Evolutionary conservation across 2,329 filamentous ascomycete species (phyloP), one percentile per base, ranked within the genome.

Genomic region (Botrytis hyacinthi): DNA sequence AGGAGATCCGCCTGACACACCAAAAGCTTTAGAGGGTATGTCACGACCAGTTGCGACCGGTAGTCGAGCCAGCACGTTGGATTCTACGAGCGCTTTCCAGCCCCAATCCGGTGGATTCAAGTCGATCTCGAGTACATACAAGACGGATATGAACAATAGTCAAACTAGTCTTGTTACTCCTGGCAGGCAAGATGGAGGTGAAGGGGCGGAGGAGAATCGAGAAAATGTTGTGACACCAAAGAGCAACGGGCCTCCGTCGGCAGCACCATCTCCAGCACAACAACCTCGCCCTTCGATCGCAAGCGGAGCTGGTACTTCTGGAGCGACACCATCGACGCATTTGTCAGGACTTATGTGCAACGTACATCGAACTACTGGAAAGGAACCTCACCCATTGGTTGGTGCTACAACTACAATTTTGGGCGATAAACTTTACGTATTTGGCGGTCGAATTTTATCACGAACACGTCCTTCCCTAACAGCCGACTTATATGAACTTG

Each of bases 371-470:
- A 98, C 96, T 1, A 98, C 95, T 0, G 96, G 96, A 51, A 90
- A 91, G 75, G 95, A 98, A 80, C 96, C 96, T 4, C 94, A 93
- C 79, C 93, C 96, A 4, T 85, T 98, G 3, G 96, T 99, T 0
- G 96, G 96, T 46, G 95, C 96, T 8, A 98, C 96, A 0, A 98
- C 96, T 0, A 98, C 96, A 0, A 93, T 98, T 66, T 83, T 99
- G 1, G 96, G 95, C 42, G 96, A 99, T 82, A 98, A 97, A 82
- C 87, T 99, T 35, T 99, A 97, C 81, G 95, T 98, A 5, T 99
- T 98, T 84, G 96, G 96, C 65, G 96, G 96, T 12, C 89, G 95
- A 71, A 90, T 97, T 78, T 84, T 98, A 70, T 98, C 96, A 22
- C 87, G 94, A 77, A 95, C 90, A 76, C 90, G 93, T 72, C 93